phyloP scores from a whole-genome alignment of 2,329 filamentous ascomycete genomes.

The Cercospora berteroae region DNA sequence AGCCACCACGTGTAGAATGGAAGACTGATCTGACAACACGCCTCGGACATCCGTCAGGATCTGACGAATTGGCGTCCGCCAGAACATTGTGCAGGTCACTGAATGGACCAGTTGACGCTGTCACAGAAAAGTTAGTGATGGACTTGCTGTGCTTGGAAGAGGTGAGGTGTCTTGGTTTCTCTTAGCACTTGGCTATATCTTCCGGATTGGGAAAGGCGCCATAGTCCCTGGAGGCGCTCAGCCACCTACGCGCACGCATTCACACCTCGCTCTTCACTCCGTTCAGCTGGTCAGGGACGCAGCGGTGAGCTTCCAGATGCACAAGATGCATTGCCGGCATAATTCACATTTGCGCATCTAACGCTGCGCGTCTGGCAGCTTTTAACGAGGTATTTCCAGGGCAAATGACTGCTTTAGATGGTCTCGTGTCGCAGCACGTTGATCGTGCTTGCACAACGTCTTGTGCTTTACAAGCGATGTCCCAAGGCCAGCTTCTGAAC shows the following conservation, averaged over 20 bases:
- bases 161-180: slow-evolving; percentile 13
- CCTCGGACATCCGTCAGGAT: not conserved
- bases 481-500: not conserved
- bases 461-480: not conserved
- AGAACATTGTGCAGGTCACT: not conserved
- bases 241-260: slow-evolving; percentile 32
- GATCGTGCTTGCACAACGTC: not conserved
- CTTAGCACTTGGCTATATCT: slow-evolving; percentile 16
- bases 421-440: not conserved
- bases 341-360: not conserved
- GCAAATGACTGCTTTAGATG: not conserved
- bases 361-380: not conserved
- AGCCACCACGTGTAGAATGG: not conserved
- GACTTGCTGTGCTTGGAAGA: not conserved
- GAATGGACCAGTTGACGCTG: not conserved
- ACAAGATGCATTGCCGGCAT: not conserved
- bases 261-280: not conserved
- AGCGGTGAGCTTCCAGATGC: not conserved
- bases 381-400: not conserved
- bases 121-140: not conserved
- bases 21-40: not conserved
- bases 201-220: slow-evolving; percentile 27
- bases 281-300: not conserved
- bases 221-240: slow-evolving; percentile 34
- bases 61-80: not conserved